These are phyloP conservation scores for Spirogloea muscicola DNA, from an alignment of 139 green algal genomes.

Conservation along the genomic window DNA sequence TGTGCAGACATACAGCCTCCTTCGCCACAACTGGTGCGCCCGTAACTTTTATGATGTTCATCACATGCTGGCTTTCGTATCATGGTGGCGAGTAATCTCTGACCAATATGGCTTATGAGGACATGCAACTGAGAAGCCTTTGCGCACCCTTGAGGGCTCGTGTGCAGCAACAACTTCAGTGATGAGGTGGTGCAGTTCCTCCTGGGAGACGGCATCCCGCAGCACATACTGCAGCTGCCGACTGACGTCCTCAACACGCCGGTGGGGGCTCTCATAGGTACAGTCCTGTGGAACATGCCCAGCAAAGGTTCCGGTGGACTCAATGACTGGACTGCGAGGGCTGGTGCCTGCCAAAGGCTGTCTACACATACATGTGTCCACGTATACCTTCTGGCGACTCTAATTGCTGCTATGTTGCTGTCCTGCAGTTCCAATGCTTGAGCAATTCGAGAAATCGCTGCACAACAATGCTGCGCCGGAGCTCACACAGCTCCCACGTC, in stretches of 20 bases:
- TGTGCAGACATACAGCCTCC: slow-evolving; percentile 36
- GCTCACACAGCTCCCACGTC: neutral
- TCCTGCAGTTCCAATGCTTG: slow-evolving; percentile 23
- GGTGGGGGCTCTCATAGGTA: slow-evolving; percentile 38
- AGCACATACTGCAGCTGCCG: slow-evolving; percentile 43
- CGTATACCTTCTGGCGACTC: neutral
- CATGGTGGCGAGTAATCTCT: too few species aligned
- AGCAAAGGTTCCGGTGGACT: neutral
- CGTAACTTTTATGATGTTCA: too few species aligned
- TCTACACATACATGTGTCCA: neutral
- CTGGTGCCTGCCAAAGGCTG: neutral
- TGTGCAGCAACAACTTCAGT: slow-evolving; percentile 56
- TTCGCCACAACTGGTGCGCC: slow-evolving; percentile 55
- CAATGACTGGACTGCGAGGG: neutral
- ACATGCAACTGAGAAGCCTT: too few species aligned
- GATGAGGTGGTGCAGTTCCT: slow-evolving; percentile 49
- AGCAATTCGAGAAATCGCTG: slow-evolving; percentile 16
- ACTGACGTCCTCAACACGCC: slow-evolving; percentile 40
- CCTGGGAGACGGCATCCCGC: slow-evolving; percentile 46
- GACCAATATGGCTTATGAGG: too few species aligned
- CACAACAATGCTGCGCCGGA: neutral
- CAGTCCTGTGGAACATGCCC: neutral
- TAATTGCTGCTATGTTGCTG: neutral
- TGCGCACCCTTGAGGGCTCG: too few species aligned
- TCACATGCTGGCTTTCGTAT: too few species aligned